Evolutionary conservation across 176 grass and related monocot species (phyloP).

Genomic region (Otatea glauca): DNA sequence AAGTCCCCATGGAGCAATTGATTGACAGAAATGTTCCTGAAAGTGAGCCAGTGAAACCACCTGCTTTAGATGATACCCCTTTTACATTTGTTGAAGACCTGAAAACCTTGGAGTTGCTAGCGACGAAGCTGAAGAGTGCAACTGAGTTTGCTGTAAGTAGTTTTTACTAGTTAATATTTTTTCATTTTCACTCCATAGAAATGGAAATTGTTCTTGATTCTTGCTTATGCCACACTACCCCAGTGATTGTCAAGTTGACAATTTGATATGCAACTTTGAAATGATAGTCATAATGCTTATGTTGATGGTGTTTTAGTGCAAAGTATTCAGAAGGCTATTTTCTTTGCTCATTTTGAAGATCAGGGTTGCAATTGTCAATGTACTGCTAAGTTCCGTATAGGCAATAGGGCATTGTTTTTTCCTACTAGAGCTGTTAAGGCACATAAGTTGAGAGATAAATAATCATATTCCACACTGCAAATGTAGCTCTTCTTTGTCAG

Average conservation of each 20-base stretch:
- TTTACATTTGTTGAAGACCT: slow-evolving; percentile 79
- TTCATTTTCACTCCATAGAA: neutral
- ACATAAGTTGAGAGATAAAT: neutral
- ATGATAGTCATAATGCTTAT: neutral
- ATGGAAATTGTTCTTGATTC: neutral
- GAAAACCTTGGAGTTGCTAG: slow-evolving; percentile 76
- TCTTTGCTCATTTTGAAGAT: slow-evolving; percentile 15
- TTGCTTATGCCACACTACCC: neutral
- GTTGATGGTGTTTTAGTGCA: slow-evolving; percentile 17
- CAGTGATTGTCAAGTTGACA: neutral
- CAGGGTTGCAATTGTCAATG: neutral
- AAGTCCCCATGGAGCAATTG: slow-evolving; percentile 57
- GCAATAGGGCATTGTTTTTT: neutral
- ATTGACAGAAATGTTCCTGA: slow-evolving; percentile 64
- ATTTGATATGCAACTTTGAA: neutral
- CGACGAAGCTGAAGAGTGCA: slow-evolving; percentile 64
- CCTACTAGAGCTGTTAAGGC: slow-evolving; percentile 21
- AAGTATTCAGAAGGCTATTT: slow-evolving; percentile 31
- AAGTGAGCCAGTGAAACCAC: slow-evolving; percentile 67
- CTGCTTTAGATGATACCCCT: slow-evolving; percentile 68
- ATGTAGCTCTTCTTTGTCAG: slow-evolving; percentile 6
- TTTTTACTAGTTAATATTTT: neutral
- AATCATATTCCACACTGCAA: slow-evolving; percentile 1
- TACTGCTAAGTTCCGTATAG: neutral
- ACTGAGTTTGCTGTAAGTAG: slow-evolving; percentile 91